A percentile compares a stretch with the other conserved stretches of the same genome.
Conservation (phyloP, 2,329 filamentous ascomycete genomes). For the Venturia aucupariae region DNA sequence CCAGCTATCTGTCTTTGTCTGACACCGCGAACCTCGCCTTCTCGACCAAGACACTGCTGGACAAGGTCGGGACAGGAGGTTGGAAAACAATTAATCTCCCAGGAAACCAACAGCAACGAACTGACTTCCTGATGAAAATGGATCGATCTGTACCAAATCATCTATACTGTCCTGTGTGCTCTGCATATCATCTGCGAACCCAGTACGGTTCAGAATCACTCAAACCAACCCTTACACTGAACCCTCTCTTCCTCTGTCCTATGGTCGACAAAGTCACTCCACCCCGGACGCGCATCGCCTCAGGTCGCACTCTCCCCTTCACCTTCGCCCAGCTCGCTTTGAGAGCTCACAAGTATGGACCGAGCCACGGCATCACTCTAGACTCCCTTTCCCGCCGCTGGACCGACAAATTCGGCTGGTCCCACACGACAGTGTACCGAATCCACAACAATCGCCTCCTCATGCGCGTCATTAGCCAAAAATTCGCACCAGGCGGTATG, state of each 20-base stretch:
- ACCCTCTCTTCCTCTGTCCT: constrained; percentile 49
- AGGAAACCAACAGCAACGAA: constrained; percentile 36
- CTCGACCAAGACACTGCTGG: constrained; percentile 2
- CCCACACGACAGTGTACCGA: constrained; percentile 45
- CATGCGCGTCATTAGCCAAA: constrained; percentile 47
- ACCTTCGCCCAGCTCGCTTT: constrained; percentile 49
- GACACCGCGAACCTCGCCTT: constrained; percentile 4
- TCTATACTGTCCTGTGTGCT: constrained; percentile 51
- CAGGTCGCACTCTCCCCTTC: constrained; percentile 47
- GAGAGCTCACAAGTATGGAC: constrained; percentile 39
- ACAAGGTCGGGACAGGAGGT: neutral
- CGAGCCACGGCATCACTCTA: constrained; percentile 38
- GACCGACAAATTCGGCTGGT: constrained; percentile 43
- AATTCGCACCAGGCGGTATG: constrained; percentile 43
- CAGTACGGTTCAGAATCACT: constrained; percentile 45
- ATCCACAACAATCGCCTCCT: constrained; percentile 46
- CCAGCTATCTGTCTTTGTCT: neutral
- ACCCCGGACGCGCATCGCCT: constrained; percentile 45
- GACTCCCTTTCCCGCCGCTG: constrained; percentile 44
- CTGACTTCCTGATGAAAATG: constrained; percentile 43
- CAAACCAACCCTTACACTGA: constrained; percentile 43
- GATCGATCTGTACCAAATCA: constrained; percentile 45
- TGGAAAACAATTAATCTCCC: constrained; percentile 19
- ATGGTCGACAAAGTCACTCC: constrained; percentile 41
- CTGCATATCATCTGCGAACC: constrained; percentile 44